These are phyloP conservation scores for Colletotrichum sp. DNA, from an alignment of 2,329 filamentous ascomycete genomes.

Conservation along the genomic window DNA sequence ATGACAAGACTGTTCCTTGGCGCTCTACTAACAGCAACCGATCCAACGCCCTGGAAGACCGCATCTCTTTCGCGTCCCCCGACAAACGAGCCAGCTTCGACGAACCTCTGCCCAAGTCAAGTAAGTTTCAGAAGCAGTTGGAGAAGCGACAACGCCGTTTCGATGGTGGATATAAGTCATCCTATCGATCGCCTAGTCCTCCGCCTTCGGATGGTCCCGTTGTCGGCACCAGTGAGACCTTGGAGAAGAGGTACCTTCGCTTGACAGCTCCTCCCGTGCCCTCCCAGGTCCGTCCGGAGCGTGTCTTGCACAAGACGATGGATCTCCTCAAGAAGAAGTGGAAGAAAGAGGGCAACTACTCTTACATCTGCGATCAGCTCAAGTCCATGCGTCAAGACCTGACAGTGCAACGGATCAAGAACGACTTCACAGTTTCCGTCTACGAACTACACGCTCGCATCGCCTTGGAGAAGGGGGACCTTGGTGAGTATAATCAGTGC, in stretches of 20 bases:
- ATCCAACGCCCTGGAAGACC: constrained; percentile 68
- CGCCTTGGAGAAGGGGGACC: constrained; percentile 95
- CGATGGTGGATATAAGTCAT: constrained; percentile 67
- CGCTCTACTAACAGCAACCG: constrained; percentile 67
- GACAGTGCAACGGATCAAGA: constrained; percentile 96
- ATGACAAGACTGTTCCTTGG: constrained; percentile 71
- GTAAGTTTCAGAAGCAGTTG: constrained; percentile 88
- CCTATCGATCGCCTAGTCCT: constrained; percentile 61
- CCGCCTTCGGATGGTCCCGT: constrained; percentile 72
- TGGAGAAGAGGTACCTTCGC: constrained; percentile 95
- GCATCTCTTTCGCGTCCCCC: constrained; percentile 67
- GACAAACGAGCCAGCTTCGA: constrained; percentile 52
- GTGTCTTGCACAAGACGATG: constrained; percentile 80
- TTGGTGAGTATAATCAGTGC: constrained; percentile 99
- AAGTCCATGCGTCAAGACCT: constrained; percentile 98
- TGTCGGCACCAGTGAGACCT: constrained; percentile 79
- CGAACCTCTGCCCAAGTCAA: constrained; percentile 56
- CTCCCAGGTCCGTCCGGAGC: constrained; percentile 84
- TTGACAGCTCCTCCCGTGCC: constrained; percentile 89
- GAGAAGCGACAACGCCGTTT: constrained; percentile 92
- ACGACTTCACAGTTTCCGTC: constrained; percentile 93
- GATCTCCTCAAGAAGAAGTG: constrained; percentile 93
- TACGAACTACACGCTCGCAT: constrained; percentile 98
- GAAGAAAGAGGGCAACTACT: constrained; percentile 92
- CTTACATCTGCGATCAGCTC: constrained; percentile 98